Percentiles rank a stretch among this genome's conserved stretches.
phyloP scores from a whole-genome alignment of 176 grass and related monocot species.

The Carex littledalei region DNA sequence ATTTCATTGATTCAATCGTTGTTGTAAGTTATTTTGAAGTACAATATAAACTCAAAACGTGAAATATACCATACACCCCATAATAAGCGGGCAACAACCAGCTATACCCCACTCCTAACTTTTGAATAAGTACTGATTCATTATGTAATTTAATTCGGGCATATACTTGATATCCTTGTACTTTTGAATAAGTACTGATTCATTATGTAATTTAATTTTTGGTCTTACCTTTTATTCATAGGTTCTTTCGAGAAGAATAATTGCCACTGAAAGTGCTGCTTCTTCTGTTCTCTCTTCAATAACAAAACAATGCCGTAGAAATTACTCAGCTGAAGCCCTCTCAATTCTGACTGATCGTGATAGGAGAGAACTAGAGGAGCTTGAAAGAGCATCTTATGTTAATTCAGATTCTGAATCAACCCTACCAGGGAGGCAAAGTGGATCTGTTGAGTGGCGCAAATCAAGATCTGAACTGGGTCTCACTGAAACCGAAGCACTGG shows the following conservation, averaged over 20 bases:
- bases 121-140: background rate
- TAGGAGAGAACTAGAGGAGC: constrained; percentile 72
- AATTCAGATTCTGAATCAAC: constrained; percentile 42
- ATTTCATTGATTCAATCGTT: background rate
- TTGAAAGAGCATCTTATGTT: constrained; percentile 56
- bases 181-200: background rate
- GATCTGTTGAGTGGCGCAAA: constrained; percentile 82
- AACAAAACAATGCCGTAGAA: constrained; percentile 52
- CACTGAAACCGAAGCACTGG: constrained; percentile 36
- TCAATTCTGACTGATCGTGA: constrained; percentile 44
- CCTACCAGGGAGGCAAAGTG: constrained; percentile 96
- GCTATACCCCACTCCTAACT: background rate
- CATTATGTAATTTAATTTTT: too few relatives aligned
- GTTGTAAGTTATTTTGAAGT: background rate
- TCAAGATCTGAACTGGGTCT: constrained; percentile 65
- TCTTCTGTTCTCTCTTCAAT: constrained; percentile 57
- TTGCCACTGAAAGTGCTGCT: constrained; percentile 60
- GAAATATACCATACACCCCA: background rate
- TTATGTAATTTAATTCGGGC: background rate
- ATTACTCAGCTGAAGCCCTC: constrained; percentile 46
- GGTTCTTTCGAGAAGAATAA: constrained; percentile 69
- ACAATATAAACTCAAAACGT: background rate
- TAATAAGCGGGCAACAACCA: background rate
- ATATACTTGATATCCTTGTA: background rate
- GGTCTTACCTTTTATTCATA: constrained; percentile 30